phyloP scores from a whole-genome alignment of 352 stramenopile species.

The Pythium sp. region DNA sequence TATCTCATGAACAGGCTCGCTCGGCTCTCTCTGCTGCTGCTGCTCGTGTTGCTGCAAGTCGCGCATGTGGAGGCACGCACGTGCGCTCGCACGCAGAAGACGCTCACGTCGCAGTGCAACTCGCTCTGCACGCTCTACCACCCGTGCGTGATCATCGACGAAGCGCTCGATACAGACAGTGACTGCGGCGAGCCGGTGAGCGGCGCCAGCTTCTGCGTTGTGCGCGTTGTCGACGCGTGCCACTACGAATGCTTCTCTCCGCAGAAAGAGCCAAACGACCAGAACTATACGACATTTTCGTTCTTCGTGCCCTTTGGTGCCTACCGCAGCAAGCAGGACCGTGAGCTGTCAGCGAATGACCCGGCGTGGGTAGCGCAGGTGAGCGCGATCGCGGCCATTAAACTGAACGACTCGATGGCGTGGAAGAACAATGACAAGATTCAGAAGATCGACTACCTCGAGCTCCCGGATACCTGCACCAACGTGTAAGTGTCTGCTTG shows the following conservation, averaged over 20 bases:
- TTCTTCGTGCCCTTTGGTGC: conserved; percentile 56
- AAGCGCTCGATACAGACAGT: not conserved
- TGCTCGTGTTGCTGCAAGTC: not conserved
- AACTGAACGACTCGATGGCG: conserved; percentile 22
- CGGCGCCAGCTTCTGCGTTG: conserved; percentile 11
- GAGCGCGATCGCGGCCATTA: conserved; percentile 15
- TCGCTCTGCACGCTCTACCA: conserved; percentile 9
- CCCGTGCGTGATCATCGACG: conserved; percentile 19
- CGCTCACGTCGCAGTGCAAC: conserved; percentile 19
- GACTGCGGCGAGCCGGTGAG: conserved; percentile 12
- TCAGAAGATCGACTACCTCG: conserved; percentile 27
- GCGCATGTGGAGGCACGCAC: not conserved
- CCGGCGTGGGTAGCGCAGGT: conserved; percentile 22
- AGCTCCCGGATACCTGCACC: conserved; percentile 23
- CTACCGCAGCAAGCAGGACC: conserved; percentile 39
- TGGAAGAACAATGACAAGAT: conserved; percentile 36
- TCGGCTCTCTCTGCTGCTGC: not conserved
- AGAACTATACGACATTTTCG: conserved; percentile 38
- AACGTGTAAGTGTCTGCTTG: conserved; percentile 21
- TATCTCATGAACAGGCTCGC: too few relatives aligned
- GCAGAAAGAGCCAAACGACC: conserved; percentile 8
- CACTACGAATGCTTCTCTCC: conserved; percentile 45
- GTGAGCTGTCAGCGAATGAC: conserved; percentile 23
- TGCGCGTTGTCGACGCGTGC: conserved; percentile 28
- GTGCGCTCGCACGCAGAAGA: conserved; percentile 9